Evolutionary conservation across 306 rosid species (phyloP), one percentile per base, ranked within the genome.

Genomic region (Cajanus cajan): DNA sequence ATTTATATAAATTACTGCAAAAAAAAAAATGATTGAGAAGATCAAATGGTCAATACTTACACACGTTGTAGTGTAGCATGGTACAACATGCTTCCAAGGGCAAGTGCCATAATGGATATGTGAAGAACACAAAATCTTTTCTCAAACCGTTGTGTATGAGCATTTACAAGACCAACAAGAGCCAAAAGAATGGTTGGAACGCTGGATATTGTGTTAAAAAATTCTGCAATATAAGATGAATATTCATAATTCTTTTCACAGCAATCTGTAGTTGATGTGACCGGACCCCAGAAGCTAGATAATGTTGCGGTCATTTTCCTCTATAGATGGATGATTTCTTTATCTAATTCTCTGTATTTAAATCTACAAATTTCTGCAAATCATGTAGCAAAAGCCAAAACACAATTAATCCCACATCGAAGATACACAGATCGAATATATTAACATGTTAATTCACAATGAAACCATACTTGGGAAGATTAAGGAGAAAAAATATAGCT

Each of bases 281-380:
- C 93, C 65, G 93, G 98, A 87, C 98, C 98, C 98, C 98, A 91
- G 80, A 93, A 93, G 82, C 92, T 93, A 37, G 94, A 84, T 79
- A 84, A 74, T 8, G 85, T 84, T 71, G 90, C 89, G 10, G 87
- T 89, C 98, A 93, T 93, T 85, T 75, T 82, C 82, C 83, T 79
- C 41, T 72, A 52, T 81, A 67, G 57, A 65, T 31, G 5, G 61
- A 57, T 15, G 61, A 55, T 80, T 43, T 43, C 33, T 24, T 73
- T 70, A 74, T 59, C 41, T 9, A 68, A 31, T 18, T 69, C 8
- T 76, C 80, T n/a, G 80, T 65, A 36, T 85, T 33, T 12, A 34
- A 74, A 59, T 80, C 79, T 28, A 81, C 43, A 77, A 83, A 76
- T 51, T 57, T 82, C 89, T 77, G 82, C 78, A 82, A 80, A 85